These are phyloP conservation scores for Populus alba DNA, from an alignment of 345 rosid genomes.

Conservation along the genomic window DNA sequence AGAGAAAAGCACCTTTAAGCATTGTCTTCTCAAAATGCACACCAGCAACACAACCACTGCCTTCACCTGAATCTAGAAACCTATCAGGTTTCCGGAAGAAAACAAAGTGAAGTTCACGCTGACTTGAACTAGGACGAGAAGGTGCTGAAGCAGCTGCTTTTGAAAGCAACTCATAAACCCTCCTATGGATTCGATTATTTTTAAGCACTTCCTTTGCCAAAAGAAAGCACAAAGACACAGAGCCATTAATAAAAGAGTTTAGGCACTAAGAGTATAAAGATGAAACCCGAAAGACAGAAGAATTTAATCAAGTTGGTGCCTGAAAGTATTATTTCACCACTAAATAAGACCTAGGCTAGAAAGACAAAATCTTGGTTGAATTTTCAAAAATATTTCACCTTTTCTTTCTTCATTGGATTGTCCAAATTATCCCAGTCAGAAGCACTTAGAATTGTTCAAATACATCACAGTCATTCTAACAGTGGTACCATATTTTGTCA, in stretches of 20 bases:
- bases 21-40: constrained; percentile 73
- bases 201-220: constrained; percentile 73
- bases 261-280: neutral
- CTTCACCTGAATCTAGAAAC: constrained; percentile 61
- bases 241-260: neutral
- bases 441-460: neutral
- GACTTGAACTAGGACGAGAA: constrained; percentile 45
- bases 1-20: constrained; percentile 53
- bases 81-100: constrained; percentile 74
- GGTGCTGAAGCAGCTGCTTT: constrained; percentile 50
- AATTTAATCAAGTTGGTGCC: neutral
- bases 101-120: constrained; percentile 76
- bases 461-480: too few relatives aligned
- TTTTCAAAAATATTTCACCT: neutral
- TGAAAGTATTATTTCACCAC: neutral
- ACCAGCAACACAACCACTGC: constrained; percentile 61
- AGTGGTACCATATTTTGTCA: too few relatives aligned
- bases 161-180: constrained; percentile 68
- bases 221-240: neutral
- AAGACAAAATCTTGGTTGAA: neutral
- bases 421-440: neutral
- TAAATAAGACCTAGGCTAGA: neutral
- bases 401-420: neutral
- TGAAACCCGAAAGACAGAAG: neutral
- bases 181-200: constrained; percentile 57